These are phyloP conservation scores for Phaeomoniella chlamydospora DNA, from an alignment of 2,329 filamentous ascomycete species.

Conservation along the genomic window DNA sequence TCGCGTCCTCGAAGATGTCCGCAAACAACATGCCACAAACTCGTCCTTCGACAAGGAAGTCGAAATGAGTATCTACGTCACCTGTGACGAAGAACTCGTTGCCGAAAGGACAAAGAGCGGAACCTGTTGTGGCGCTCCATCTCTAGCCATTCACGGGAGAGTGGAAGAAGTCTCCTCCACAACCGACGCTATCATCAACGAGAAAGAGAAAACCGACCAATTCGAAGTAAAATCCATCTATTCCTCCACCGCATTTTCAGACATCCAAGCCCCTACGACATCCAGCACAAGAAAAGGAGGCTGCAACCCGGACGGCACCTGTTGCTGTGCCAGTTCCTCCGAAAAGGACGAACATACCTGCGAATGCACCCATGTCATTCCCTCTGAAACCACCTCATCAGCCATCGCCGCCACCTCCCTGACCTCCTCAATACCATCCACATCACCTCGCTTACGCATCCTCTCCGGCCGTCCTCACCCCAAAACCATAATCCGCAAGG, in stretches of 20 bases:
- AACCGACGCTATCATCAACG: not conserved
- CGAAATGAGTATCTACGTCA: constrained; percentile 40
- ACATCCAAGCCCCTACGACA: too few species aligned
- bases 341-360: constrained; percentile 18
- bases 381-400: constrained; percentile 7
- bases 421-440: constrained; percentile 8
- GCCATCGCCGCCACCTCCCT: constrained; percentile 5
- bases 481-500: constrained; percentile 35
- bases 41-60: constrained; percentile 25
- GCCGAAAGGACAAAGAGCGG: constrained; percentile 2
- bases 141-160: not conserved
- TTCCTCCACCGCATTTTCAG: not conserved
- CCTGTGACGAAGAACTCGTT: constrained; percentile 34
- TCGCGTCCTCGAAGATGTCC: constrained; percentile 26
- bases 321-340: constrained; percentile 35
- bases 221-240: not conserved
- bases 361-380: constrained; percentile 17
- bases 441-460: constrained; percentile 15
- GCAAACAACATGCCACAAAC: constrained; percentile 16
- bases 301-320: constrained; percentile 19
- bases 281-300: constrained; percentile 3
- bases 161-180: constrained; percentile 1
- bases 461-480: constrained; percentile 38
- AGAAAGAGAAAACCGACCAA: not conserved
- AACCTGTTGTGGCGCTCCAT: constrained; percentile 2